Evolutionary conservation across 2,329 filamentous ascomycete genomes (phyloP).

Genomic region (Calonectria pteridis): DNA sequence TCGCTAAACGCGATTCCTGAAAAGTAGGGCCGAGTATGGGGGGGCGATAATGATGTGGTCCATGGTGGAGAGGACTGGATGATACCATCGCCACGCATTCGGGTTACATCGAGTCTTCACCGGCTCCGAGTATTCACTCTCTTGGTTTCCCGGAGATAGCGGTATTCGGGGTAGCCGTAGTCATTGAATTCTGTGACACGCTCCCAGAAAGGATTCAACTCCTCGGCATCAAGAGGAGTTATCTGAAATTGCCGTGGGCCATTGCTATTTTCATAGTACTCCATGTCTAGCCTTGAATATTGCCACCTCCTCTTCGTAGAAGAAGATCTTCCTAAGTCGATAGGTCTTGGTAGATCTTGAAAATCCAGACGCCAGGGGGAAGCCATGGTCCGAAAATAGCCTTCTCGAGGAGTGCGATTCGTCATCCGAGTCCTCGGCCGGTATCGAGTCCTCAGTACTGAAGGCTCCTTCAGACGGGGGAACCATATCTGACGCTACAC

Average conservation of each 20-base stretch:
- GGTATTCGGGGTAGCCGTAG: constrained; percentile 2
- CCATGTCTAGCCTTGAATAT: constrained; percentile 31
- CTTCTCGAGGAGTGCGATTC: constrained; percentile 28
- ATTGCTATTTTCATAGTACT: constrained; percentile 22
- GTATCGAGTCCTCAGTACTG: constrained; percentile 18
- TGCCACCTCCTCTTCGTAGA: constrained; percentile 27
- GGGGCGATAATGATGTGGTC: constrained; percentile 1
- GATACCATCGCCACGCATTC: constrained; percentile 16
- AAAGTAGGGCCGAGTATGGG: constrained; percentile 11
- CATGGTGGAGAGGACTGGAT: constrained; percentile 18
- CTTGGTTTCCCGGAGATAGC: constrained; percentile 16
- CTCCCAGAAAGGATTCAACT: constrained; percentile 12
- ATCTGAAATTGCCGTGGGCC: constrained; percentile 7
- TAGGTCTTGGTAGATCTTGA: constrained; percentile 18
- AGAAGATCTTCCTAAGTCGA: constrained; percentile 23
- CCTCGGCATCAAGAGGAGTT: constrained; percentile 12
- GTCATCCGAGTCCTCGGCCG: constrained; percentile 24
- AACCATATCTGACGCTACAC: constrained; percentile 13
- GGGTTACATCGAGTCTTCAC: constrained; percentile 5
- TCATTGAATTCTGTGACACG: not conserved
- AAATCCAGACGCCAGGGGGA: not conserved
- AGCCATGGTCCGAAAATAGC: constrained; percentile 2
- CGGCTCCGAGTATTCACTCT: constrained; percentile 2
- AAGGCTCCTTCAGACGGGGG: constrained; percentile 19
- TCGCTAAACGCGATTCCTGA: constrained; percentile 8